Base-by-base conservation (phyloP, 2,329 filamentous ascomycete species). In the Ophiosphaerella herpotricha region DNA sequence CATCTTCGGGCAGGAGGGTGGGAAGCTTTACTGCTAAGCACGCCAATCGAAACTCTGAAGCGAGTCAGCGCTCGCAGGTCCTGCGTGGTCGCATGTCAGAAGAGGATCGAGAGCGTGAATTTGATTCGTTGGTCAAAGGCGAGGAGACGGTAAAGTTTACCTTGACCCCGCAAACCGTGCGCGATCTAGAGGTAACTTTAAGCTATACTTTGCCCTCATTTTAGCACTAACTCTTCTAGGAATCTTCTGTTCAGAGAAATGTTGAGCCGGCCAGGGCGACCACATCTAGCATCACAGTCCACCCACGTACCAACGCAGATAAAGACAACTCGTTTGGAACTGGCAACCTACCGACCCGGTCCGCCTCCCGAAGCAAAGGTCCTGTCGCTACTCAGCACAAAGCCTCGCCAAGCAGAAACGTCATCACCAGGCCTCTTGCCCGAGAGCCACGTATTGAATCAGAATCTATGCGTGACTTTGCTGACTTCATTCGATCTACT, bases 401-500 rank as follows among this genome's bases (percentile, higher is more conserved):
- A 46, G 58, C 66, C 14, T 64, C 64, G 13, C 60, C 63, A 11
- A 61, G 59, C 45, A 56, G 61, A 14, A 67, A 64, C 45, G 57
- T 62, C 1, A 55, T 68, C 4, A 57, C 54, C n/a, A 63, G 68
- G 38, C 65, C 65, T 7, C 73, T 57, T 50, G 85, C 91, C 21
- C 83, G 91, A 55, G 91, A 96, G 58, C 86, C 91, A 1, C 83
- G 88, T 54, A 78, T 89, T 7, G 80, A 85, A 8, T 79, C 81
- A 5, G 88, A 92, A 54, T 90, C 90, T 0, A 84, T 88, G 7
- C 81, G 85, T 39, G 92, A 96, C 63, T 90, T 97, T 75, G 89
- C 91, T 18, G 88, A 95, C 51, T 97, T 96, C 69, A 90, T 96
- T 64, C 87, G 90, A 52, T 89, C 88, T 1, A 96, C 91, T 26